phyloP scores from a whole-genome alignment of 306 rosid species.

The Fragaria vesca region DNA sequence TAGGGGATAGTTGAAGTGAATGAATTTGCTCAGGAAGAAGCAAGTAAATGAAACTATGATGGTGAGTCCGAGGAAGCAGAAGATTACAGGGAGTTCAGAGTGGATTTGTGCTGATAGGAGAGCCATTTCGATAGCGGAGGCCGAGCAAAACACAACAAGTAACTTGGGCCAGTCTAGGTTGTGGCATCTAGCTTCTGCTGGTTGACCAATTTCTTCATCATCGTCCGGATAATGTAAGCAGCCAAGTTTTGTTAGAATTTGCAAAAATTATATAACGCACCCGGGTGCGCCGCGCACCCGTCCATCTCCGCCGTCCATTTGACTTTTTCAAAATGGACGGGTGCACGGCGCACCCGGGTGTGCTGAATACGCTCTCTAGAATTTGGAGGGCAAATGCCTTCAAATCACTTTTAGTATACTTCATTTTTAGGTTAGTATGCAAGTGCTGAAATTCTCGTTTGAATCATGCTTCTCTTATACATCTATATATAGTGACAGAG shows the following conservation, averaged over 20 bases:
- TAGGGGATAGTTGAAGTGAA: neutral
- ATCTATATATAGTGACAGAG: too few relatives aligned
- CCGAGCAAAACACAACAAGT: constrained; percentile 1
- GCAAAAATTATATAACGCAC: too few relatives aligned
- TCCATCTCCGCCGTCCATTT: too few relatives aligned
- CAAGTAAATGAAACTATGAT: neutral
- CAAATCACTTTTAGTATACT: neutral
- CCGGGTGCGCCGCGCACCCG: too few relatives aligned
- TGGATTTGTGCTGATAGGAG: neutral
- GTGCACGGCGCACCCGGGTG: too few relatives aligned
- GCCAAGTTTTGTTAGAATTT: neutral
- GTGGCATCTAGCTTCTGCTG: neutral
- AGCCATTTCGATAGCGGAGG: neutral
- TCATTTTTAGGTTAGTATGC: too few relatives aligned
- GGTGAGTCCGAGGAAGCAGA: neutral
- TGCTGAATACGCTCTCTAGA: too few relatives aligned
- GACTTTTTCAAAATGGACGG: too few relatives aligned
- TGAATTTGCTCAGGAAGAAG: neutral
- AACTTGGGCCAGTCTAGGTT: constrained; percentile 8
- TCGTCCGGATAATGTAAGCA: neutral
- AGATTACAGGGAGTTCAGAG: too few relatives aligned
- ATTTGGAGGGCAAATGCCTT: neutral
- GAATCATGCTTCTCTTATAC: too few relatives aligned
- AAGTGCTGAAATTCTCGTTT: neutral
- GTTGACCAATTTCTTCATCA: neutral